These are phyloP conservation scores for Neospora caninum DNA, from an alignment of 169 alveolate species.

Conservation along the genomic window DNA sequence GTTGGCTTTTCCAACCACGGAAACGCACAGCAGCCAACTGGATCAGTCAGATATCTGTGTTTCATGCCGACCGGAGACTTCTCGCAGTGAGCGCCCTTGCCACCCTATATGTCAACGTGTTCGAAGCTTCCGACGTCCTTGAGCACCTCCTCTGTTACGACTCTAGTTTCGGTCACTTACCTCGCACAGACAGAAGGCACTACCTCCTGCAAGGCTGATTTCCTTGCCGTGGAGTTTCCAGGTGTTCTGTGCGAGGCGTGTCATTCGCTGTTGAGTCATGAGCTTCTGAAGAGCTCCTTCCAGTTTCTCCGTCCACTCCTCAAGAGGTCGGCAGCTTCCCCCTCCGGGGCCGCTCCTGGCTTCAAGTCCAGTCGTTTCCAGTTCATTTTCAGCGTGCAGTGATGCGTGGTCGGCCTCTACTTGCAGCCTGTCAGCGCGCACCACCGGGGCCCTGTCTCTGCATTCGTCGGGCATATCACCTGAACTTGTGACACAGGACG, in stretches of 20 bases:
- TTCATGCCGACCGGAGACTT: no score
- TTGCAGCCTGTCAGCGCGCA: neutral
- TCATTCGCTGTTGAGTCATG: neutral
- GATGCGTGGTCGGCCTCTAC: neutral
- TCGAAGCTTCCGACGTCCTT: no score
- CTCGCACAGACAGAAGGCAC: neutral
- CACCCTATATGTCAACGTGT: no score
- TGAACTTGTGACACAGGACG: neutral
- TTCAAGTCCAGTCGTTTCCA: neutral
- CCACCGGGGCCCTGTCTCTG: neutral
- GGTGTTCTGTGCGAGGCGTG: slow-evolving; percentile 12
- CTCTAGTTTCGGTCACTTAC: neutral
- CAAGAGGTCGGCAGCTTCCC: neutral
- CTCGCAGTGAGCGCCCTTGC: no score
- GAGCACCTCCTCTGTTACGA: no score
- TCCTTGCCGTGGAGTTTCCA: slow-evolving; percentile 37
- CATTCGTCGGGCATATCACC: neutral
- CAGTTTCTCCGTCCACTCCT: neutral
- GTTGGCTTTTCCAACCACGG: no score
- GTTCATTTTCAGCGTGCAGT: neutral
- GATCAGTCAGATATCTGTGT: no score
- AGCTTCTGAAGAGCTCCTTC: neutral
- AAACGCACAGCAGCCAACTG: no score
- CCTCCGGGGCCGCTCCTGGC: neutral
- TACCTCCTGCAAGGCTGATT: neutral